These are phyloP conservation scores for Sequoia sempervirens DNA, from an alignment of 75 land plant species.

Conservation along the genomic window DNA sequence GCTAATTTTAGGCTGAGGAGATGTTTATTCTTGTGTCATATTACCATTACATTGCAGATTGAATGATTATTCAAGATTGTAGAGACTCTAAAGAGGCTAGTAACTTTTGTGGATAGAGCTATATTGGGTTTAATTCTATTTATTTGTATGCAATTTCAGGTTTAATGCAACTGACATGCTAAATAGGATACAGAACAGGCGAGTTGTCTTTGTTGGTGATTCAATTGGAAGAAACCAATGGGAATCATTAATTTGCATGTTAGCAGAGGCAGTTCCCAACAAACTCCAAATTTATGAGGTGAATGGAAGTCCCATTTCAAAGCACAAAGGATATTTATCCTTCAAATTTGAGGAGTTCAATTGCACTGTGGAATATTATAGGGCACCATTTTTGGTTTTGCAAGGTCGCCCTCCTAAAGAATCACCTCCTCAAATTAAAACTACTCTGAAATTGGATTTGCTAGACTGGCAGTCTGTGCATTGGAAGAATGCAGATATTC, in stretches of 20 bases:
- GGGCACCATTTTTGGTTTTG: conserved; percentile 69
- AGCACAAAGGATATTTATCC: conserved; percentile 73
- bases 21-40: not conserved
- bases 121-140: conserved; percentile 22
- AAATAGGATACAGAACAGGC: conserved; percentile 41
- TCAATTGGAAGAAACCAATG: conserved; percentile 84
- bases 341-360: conserved; percentile 69
- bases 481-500: conserved; percentile 66
- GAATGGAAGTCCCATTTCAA: conserved; percentile 68
- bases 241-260: conserved; percentile 82
- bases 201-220: conserved; percentile 69
- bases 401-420: conserved; percentile 61
- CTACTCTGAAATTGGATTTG: conserved; percentile 51
- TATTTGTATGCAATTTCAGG: conserved; percentile 16
- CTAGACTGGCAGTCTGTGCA: conserved; percentile 53
- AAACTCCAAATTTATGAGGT: conserved; percentile 63
- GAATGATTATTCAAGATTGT: not conserved
- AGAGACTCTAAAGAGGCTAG: not conserved
- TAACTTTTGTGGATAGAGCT: conserved; percentile 10
- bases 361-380: conserved; percentile 75
- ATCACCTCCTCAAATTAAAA: conserved; percentile 26
- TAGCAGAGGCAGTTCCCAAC: conserved; percentile 36
- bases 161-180: conserved; percentile 60
- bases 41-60: not conserved
- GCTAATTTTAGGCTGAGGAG: not conserved